Conservation (phyloP, 192 early-diverging fungal species). For the Umbelopsis vinacea region DNA sequence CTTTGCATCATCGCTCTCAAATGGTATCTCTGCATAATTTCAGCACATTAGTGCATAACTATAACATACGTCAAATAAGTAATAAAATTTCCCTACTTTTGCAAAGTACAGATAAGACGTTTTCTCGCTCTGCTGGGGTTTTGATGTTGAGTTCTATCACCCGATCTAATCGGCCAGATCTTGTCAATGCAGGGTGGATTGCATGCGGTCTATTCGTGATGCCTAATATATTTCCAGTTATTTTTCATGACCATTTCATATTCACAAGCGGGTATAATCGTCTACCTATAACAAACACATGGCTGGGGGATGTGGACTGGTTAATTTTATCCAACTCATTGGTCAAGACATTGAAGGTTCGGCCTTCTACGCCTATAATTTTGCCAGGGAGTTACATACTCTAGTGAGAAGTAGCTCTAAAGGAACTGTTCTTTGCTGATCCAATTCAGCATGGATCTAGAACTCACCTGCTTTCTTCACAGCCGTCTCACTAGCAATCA, state of each 20-base stretch:
- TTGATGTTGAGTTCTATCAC: conserved; percentile 54
- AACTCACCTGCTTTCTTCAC: conserved; percentile 40
- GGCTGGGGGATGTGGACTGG: conserved; percentile 10
- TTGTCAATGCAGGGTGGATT: conserved; percentile 51
- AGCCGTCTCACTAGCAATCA: conserved; percentile 46
- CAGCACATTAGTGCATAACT: background rate
- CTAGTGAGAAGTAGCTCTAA: no score
- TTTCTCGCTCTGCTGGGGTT: conserved; percentile 43
- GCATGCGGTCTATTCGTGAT: conserved; percentile 57
- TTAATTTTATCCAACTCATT: conserved; percentile 51
- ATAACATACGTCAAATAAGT: background rate
- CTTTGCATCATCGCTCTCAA: conserved; percentile 32
- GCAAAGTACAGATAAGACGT: conserved; percentile 46
- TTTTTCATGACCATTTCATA: background rate
- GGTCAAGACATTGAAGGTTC: conserved; percentile 44
- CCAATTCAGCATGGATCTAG: background rate
- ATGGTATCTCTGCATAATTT: conserved; percentile 48
- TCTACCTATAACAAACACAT: conserved; percentile 54
- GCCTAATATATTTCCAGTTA: conserved; percentile 30
- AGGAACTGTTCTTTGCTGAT: no score
- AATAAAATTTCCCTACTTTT: conserved; percentile 36
- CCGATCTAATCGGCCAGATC: conserved; percentile 63
- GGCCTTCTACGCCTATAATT: conserved; percentile 46
- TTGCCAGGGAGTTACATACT: background rate
- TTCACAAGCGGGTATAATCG: background rate